Evolutionary conservation across 2,329 filamentous ascomycete genomes (phyloP), one percentile per base, ranked within the genome.

Genomic region (Aspergillus candidus): DNA sequence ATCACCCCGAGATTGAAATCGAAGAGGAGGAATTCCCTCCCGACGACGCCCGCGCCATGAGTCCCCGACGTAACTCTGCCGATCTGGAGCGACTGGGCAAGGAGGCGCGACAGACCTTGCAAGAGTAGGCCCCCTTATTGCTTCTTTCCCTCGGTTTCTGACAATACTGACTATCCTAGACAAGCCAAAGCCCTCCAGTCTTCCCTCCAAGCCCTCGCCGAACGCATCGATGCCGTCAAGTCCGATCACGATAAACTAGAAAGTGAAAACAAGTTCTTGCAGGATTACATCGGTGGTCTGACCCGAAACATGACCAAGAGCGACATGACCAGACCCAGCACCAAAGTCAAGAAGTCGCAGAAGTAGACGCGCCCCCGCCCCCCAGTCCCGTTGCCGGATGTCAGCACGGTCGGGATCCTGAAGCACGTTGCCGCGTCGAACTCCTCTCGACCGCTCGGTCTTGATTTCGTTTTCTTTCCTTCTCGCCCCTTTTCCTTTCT

Each of bases 171-270:
- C 7, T 38, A 30, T 12, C 8, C 17, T 40, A 95, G 90, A 65
- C 89, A 96, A 70, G 90, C 91, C 47, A 88, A 88, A 66, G 80
- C 82, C 37, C 74, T 97, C 22, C 93, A 98, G 68, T 87, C 89
- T 42, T 94, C 88, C 22, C 80, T 98, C 30, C 76, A 94, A 49
- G 87, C 85, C 51, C 85, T 97, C 35, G 88, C 95, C 54, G 88
- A 95, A 68, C 86, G 89, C 40, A 94, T 97, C 64, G 93, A 98
- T 62, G 87, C 88, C 27, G 90, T 97, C 52, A 88, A 89, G 67
- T 84, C 86, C 56, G 91, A 97, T 63, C 90, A 98, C 63, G 88
- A 96, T 71, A 96, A 95, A 69, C 81, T 98, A 43, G 90, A 97
- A 68, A 93, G 79, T 66, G 90, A 96, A 67, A 98, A 98, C 76